These are phyloP conservation scores for Colletotrichum costaricense DNA, from an alignment of 2,329 filamentous ascomycete species.

Conservation along the genomic window DNA sequence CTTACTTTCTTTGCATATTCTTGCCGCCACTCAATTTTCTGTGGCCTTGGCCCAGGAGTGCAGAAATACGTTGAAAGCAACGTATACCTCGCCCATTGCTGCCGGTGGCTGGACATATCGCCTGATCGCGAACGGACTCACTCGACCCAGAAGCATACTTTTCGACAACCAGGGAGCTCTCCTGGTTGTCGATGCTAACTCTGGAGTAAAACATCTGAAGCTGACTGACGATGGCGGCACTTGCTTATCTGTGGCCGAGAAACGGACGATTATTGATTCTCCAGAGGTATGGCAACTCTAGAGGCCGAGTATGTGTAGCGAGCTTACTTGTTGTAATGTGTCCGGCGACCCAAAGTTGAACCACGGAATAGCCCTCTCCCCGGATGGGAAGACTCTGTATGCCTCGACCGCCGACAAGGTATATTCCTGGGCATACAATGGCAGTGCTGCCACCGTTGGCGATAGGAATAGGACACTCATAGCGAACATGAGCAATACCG, in stretches of 20 bases:
- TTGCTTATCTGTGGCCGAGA: conserved; percentile 47
- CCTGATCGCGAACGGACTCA: conserved; percentile 53
- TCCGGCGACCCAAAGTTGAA: conserved; percentile 51
- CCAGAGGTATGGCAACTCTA: neutral
- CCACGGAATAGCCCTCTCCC: conserved; percentile 55
- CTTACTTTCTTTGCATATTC: neutral
- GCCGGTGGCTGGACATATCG: conserved; percentile 54
- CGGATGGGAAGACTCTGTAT: conserved; percentile 55
- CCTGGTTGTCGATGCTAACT: conserved; percentile 56
- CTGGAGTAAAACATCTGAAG: conserved; percentile 52
- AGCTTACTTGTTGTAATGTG: neutral
- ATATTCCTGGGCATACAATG: conserved; percentile 71
- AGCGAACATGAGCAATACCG: conserved; percentile 63
- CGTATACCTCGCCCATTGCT: conserved; percentile 51
- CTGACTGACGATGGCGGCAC: conserved; percentile 55
- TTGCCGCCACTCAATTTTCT: neutral
- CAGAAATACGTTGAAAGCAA: conserved; percentile 46
- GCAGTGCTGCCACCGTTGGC: conserved; percentile 55
- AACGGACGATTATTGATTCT: conserved; percentile 36
- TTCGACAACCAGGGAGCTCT: conserved; percentile 58
- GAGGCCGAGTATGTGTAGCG: neutral
- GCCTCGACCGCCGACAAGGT: conserved; percentile 64
- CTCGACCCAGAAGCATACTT: conserved; percentile 54
- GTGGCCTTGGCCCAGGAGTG: conserved; percentile 40
- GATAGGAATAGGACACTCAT: conserved; percentile 60